phyloP scores from a whole-genome alignment of 2,329 filamentous ascomycete species.

The Colletotrichum sublineola region DNA sequence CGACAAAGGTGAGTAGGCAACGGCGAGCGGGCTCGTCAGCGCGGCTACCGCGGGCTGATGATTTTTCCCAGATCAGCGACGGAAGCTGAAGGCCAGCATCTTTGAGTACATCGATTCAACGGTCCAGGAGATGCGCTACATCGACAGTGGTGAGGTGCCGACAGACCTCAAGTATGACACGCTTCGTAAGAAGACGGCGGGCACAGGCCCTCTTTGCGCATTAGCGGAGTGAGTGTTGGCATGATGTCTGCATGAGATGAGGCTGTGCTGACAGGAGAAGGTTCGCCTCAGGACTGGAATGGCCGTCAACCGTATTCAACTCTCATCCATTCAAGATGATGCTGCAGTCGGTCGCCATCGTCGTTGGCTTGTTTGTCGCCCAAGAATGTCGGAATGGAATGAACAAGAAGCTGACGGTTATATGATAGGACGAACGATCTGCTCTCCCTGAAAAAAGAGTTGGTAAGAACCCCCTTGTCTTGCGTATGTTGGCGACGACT shows the following conservation, averaged over 20 bases:
- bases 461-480: slow-evolving; percentile 11
- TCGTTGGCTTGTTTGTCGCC: slow-evolving; percentile 33
- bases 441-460: slow-evolving; percentile 36
- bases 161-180: slow-evolving; percentile 23
- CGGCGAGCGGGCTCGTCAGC: neutral
- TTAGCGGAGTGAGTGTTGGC: slow-evolving; percentile 34
- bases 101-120: slow-evolving; percentile 40
- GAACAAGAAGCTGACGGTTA: neutral
- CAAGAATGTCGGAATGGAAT: too few relatives aligned
- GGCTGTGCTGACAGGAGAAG: slow-evolving; percentile 25
- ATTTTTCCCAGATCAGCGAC: slow-evolving; percentile 20
- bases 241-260: too few relatives aligned
- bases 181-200: slow-evolving; percentile 34
- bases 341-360: slow-evolving; percentile 28
- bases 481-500: neutral
- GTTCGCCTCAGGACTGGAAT: slow-evolving; percentile 26
- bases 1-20: slow-evolving; percentile 13
- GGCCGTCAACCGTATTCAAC: slow-evolving; percentile 8
- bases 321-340: slow-evolving; percentile 27
- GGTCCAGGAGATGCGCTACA: slow-evolving; percentile 25
- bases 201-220: slow-evolving; percentile 34
- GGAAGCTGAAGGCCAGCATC: slow-evolving; percentile 21
- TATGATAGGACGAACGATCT: slow-evolving; percentile 38
- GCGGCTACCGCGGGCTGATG: slow-evolving; percentile 4
- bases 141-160: slow-evolving; percentile 32